Evolutionary conservation across 1,139 yeast species (phyloP).

Genomic region (Wickerhamomyces sp.): DNA sequence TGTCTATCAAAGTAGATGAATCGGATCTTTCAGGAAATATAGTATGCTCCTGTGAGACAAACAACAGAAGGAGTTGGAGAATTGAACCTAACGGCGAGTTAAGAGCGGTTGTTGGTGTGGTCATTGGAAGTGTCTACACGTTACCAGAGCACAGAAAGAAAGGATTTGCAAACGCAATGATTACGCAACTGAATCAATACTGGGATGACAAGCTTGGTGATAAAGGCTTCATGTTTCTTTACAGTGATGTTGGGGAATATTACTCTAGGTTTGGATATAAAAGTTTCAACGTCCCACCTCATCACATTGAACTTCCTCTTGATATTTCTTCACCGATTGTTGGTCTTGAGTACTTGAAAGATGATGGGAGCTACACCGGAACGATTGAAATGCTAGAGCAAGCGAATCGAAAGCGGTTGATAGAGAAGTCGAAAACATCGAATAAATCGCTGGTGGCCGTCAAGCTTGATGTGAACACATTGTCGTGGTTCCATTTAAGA

Average conservation of each 20-base stretch:
- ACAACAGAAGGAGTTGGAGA: slow-evolving; percentile 37
- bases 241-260: slow-evolving; percentile 71
- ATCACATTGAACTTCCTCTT: slow-evolving; percentile 12
- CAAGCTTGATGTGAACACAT: slow-evolving; percentile 32
- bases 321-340: slow-evolving; percentile 7
- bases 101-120: slow-evolving; percentile 38
- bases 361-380: slow-evolving; percentile 30
- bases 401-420: slow-evolving; percentile 23
- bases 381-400: slow-evolving; percentile 28
- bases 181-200: slow-evolving; percentile 30
- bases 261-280: slow-evolving; percentile 56
- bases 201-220: slow-evolving; percentile 31
- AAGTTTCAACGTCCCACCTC: slow-evolving; percentile 42
- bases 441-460: slow-evolving; percentile 29
- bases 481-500: slow-evolving; percentile 38
- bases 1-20: slow-evolving; percentile 19
- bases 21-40: slow-evolving; percentile 24
- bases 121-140: slow-evolving; percentile 66
- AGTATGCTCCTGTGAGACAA: slow-evolving; percentile 42
- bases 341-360: slow-evolving; percentile 20
- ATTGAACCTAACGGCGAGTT: slow-evolving; percentile 22
- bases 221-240: slow-evolving; percentile 25
- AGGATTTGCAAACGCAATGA: slow-evolving; percentile 61
- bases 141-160: slow-evolving; percentile 50
- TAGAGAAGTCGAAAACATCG: slow-evolving; percentile 25